Evolutionary conservation across 2,329 filamentous ascomycete species (phyloP), one percentile per base, ranked within the genome.

Genomic region (Lachnellula occidentalis): DNA sequence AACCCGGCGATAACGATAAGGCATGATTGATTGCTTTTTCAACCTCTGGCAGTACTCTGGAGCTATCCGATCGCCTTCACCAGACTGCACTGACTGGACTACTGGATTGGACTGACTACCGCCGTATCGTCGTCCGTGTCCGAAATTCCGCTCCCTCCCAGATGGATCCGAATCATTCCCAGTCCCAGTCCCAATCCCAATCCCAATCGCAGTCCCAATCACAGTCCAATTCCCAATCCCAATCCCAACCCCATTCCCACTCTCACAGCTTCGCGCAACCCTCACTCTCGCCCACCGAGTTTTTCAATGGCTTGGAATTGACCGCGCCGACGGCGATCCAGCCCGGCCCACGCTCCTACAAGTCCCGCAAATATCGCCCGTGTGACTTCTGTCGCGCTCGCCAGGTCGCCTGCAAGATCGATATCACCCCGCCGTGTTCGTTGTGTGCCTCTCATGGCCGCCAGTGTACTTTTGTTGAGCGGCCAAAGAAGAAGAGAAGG

Each of bases 321-420:
- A 57, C n/a, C 41, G 24, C 41, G 41, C n/a, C 59, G 1, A 51
- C 55, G n/a, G 52, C 58, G 24, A 50, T 61, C 17, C 64, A 65
- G 51, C 58, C 62, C n/a, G 65, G 65, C 12, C 66, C 66, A n/a
- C 59, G 66, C 27, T 57, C 43, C n/a, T 68, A 68, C 56, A 67
- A 67, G 48, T 64, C 62, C 24, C 53, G 66, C 24, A 68, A 68
- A 45, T 66, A 66, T 50, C 66, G 74, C 39, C 74, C 74, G 4
- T 77, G 74, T 62, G 74, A 76, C 59, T 75, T 75, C 60, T 76
- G 73, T 57, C 69, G 73, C 11, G 72, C 71, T 17, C 70, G 74
- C 54, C 74, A 76, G 59, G 72, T 73, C 1, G 73, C 73, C 9
- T 76, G 73, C 58, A 72, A 74, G 53, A 71, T 76, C 43, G 72